phyloP scores from a whole-genome alignment of 805 yeast species.

The Yamadazyma nakazawae region DNA sequence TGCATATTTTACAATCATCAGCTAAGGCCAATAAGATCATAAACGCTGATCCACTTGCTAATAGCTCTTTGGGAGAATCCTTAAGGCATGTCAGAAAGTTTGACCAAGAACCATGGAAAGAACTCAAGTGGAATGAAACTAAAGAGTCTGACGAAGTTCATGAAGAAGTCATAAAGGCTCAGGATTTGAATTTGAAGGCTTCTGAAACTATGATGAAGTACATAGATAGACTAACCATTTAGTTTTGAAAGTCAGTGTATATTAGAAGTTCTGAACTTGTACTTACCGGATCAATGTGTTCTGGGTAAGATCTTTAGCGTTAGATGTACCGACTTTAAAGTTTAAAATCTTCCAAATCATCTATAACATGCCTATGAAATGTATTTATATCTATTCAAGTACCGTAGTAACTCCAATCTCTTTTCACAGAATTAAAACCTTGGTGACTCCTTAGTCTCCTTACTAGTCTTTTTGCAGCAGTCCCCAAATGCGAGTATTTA shows the following conservation, averaged over 20 bases:
- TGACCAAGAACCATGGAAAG: slow-evolving; percentile 41
- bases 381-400: too few relatives aligned
- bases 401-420: neutral
- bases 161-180: neutral
- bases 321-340: too few relatives aligned
- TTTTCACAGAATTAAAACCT: neutral
- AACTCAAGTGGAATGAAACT: slow-evolving; percentile 26
- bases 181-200: neutral
- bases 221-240: slow-evolving; percentile 10
- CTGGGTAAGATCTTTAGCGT: too few relatives aligned
- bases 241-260: slow-evolving; percentile 13
- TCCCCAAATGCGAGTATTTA: neutral
- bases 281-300: too few relatives aligned
- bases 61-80: slow-evolving; percentile 35
- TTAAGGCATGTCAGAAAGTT: slow-evolving; percentile 36
- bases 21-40: slow-evolving; percentile 23
- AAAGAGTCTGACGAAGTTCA: slow-evolving; percentile 10
- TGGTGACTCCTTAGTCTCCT: neutral
- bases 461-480: neutral
- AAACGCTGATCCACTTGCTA: slow-evolving; percentile 14
- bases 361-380: too few relatives aligned
- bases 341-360: neutral
- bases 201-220: slow-evolving; percentile 3
- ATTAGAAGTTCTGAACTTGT: neutral
- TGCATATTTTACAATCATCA: slow-evolving; percentile 41